Evolutionary conservation across 2,329 filamentous ascomycete species (phyloP), one percentile per base, ranked within the genome.

Genomic region (Bipolaris gigantea): DNA sequence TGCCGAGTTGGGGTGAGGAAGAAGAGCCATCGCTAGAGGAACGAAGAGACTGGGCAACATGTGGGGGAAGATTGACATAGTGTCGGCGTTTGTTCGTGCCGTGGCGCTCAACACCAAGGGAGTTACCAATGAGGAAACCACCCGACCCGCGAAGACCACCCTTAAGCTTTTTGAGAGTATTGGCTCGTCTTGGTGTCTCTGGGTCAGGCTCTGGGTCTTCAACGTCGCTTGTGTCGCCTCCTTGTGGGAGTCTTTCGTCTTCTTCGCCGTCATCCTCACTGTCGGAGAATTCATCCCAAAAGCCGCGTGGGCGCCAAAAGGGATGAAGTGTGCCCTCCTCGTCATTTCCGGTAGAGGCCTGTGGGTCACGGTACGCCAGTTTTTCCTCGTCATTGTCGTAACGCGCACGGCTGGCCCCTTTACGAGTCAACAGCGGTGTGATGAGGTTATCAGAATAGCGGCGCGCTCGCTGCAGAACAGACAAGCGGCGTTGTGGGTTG

Each of bases 281-380:
- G 50, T 75, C 73, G n/a, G 71, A 69, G 47, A 75, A 83, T 35
- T 81, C 82, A 35, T 85, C 83, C 83, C 83, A 87, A 70, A 86
- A 86, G n/a, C 80, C 80, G 34, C 81, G 80, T 1, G 85, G 85
- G 19, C 81, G 79, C 85, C 85, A 87, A 65, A 86, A 84, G 1
- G 85, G 83, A 59, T 85, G 80, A 5, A 85, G 69, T 36, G 77
- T 78, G 39, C 76, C 76, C 49, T 83, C 78, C 42, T 70, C 63
- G 16, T 72, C 68, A 18, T 62, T 67, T 11, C 73, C 69, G 5
- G 59, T 69, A 1, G 70, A 71, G 0, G 71, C 60, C 0, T 61
- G 62, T 10, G 61, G 62, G 23, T 61, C 65, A 6, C 55, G 58
- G 21, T 61, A 58, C 30, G 51, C 61, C 8, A 56, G 55, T 10